A percentile compares a stretch with the other conserved stretches of the same genome.
Evolutionary conservation across 257 asterid species (phyloP).

Genomic region (Solanum etuberosum): DNA sequence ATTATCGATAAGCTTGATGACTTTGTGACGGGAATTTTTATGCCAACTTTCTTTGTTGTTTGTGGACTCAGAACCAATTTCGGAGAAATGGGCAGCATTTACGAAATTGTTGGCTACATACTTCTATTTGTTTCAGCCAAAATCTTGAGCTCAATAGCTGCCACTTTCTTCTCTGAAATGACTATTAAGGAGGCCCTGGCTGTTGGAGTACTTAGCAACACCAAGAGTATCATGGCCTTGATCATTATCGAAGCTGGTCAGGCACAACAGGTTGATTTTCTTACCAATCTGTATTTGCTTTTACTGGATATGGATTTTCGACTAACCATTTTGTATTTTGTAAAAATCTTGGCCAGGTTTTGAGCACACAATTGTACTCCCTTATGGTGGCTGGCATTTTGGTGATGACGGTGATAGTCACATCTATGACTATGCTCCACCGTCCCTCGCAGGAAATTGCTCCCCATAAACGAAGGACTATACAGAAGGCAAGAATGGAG

Average conservation of each 20-base stretch:
- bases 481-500: slow-evolving; percentile 52
- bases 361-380: slow-evolving; percentile 44
- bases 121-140: slow-evolving; percentile 29
- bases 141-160: slow-evolving; percentile 29
- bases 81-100: slow-evolving; percentile 5
- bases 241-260: slow-evolving; percentile 75
- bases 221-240: slow-evolving; percentile 63
- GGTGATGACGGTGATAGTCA: slow-evolving; percentile 51
- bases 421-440: slow-evolving; percentile 37
- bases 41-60: slow-evolving; percentile 75
- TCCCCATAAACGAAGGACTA: slow-evolving; percentile 65
- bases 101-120: slow-evolving; percentile 2
- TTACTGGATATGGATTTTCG: background rate
- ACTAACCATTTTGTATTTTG: background rate
- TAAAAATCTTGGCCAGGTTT: slow-evolving; percentile 28
- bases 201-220: slow-evolving; percentile 52
- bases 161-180: slow-evolving; percentile 22
- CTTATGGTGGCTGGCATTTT: slow-evolving; percentile 55
- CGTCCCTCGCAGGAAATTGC: slow-evolving; percentile 28
- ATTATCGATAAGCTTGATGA: slow-evolving; percentile 66
- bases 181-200: slow-evolving; percentile 41
- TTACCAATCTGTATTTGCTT: background rate
- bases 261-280: slow-evolving; percentile 44
- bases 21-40: slow-evolving; percentile 55
- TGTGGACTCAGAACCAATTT: slow-evolving; percentile 65